phyloP scores from a whole-genome alignment of 768 basidiomycete species.

The Terana coerulea region DNA sequence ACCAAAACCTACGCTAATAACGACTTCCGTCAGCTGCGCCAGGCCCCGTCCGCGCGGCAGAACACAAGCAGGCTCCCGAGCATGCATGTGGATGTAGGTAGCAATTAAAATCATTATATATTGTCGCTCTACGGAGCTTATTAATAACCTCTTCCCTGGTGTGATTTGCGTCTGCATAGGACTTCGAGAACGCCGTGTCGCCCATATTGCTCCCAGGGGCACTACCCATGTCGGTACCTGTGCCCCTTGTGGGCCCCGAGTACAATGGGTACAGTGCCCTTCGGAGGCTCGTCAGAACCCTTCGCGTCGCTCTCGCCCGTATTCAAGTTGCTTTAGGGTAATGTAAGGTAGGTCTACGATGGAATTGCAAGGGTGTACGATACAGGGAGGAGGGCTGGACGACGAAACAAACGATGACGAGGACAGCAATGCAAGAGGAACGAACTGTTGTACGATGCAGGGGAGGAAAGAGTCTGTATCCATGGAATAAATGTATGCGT shows the following conservation, averaged over 20 bases:
- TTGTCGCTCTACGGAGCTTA: background rate
- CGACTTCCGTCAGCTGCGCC: constrained; percentile 76
- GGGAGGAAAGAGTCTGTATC: constrained; percentile 6
- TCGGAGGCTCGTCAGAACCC: constrained; percentile 14
- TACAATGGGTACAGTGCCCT: constrained; percentile 14
- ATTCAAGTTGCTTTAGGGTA: constrained; percentile 22
- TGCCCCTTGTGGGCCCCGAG: constrained; percentile 8
- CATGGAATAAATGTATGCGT: constrained; percentile 9
- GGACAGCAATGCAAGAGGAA: constrained; percentile 1
- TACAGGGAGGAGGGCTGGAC: constrained; percentile 5
- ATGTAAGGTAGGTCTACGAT: constrained; percentile 8
- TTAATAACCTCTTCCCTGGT: background rate
- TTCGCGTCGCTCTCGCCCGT: constrained; percentile 22
- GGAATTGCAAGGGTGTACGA: constrained; percentile 7
- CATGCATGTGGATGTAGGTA: constrained; percentile 71
- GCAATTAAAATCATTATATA: constrained; percentile 12
- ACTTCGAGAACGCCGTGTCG: constrained; percentile 28
- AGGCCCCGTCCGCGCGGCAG: constrained; percentile 62
- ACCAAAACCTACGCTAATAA: constrained; percentile 82
- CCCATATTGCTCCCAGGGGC: constrained; percentile 25
- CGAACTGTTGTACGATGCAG: constrained; percentile 3
- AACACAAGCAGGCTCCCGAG: constrained; percentile 87
- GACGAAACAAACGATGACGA: constrained; percentile 1
- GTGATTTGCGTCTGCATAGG: constrained; percentile 21
- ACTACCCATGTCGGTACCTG: constrained; percentile 17